Conservation (phyloP, 208 protist genomes). For the Borovskyia barvae region DNA sequence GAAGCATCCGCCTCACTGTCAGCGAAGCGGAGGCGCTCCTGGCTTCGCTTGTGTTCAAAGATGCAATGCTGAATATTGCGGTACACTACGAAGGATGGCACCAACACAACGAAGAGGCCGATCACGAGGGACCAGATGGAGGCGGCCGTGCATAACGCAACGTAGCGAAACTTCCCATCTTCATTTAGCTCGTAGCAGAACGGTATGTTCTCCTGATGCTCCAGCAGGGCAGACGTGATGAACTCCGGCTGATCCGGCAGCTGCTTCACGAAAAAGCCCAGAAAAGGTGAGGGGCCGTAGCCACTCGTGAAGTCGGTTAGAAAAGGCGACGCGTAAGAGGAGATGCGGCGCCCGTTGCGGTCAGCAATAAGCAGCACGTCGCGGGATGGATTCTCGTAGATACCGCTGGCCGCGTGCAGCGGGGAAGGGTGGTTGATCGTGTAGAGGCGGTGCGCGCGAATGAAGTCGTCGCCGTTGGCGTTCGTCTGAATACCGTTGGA, state of each 20-base stretch:
- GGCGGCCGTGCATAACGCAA: constrained; percentile 73
- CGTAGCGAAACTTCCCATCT: constrained; percentile 72
- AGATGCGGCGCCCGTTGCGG: constrained; percentile 70
- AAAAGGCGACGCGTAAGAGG: constrained; percentile 72
- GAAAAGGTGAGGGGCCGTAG: constrained; percentile 47
- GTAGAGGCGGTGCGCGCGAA: constrained; percentile 32
- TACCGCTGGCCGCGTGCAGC: constrained; percentile 68
- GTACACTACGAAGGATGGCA: constrained; percentile 30
- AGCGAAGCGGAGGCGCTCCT: neutral
- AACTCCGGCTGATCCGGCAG: constrained; percentile 89
- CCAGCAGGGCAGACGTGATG: constrained; percentile 64
- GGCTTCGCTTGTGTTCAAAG: neutral
- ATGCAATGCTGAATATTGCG: constrained; percentile 23
- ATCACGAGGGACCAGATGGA: constrained; percentile 65
- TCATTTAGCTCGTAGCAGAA: constrained; percentile 85
- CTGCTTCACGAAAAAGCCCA: constrained; percentile 65
- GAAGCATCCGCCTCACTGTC: neutral
- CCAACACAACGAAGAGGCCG: constrained; percentile 27
- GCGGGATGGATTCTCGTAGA: constrained; percentile 80
- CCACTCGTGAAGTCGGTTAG: constrained; percentile 26
- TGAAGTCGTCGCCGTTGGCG: constrained; percentile 26
- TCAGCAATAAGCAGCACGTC: constrained; percentile 77
- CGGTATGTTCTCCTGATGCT: constrained; percentile 77
- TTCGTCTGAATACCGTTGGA: constrained; percentile 27
- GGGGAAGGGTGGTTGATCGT: constrained; percentile 40